Evolutionary conservation across 1,284 basidiomycete species (phyloP).

Genomic region (Amylostereum chailletii): DNA sequence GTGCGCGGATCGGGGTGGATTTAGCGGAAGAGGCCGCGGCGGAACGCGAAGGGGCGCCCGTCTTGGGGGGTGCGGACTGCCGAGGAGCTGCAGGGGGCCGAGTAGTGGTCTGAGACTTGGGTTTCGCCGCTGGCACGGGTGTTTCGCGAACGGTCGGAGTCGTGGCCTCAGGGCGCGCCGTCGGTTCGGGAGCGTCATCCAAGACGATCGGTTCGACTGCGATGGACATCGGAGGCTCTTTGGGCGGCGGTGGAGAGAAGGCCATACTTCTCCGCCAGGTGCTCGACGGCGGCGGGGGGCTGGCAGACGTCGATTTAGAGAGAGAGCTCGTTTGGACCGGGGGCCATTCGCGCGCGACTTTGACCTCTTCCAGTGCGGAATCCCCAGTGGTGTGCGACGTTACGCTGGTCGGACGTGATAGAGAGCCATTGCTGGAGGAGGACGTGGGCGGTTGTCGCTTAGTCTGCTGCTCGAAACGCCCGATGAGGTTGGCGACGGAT

Average conservation of each 20-base stretch:
- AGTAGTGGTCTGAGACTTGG: constrained; percentile 9
- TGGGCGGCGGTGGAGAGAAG: background rate
- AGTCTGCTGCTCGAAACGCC: constrained; percentile 69
- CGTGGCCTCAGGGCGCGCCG: constrained; percentile 6
- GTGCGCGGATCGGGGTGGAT: constrained; percentile 17
- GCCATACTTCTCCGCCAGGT: background rate
- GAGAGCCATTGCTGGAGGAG: constrained; percentile 25
- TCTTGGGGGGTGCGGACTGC: constrained; percentile 19
- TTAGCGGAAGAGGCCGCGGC: constrained; percentile 12
- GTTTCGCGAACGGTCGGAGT: constrained; percentile 4
- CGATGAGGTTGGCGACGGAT: constrained; percentile 78
- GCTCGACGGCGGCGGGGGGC: constrained; percentile 2
- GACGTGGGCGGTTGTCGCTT: constrained; percentile 43
- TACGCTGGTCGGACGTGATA: constrained; percentile 54
- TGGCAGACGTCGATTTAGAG: constrained; percentile 6
- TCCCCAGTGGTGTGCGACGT: constrained; percentile 49
- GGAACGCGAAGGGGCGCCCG: constrained; percentile 9
- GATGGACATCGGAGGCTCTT: background rate
- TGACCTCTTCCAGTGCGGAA: constrained; percentile 50
- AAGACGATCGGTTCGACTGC: constrained; percentile 1
- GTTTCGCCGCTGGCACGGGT: constrained; percentile 8
- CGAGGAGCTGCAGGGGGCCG: constrained; percentile 17
- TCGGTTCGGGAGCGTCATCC: background rate
- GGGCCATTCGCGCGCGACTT: constrained; percentile 72
- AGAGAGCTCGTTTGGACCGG: constrained; percentile 24